Base-by-base conservation (phyloP, 495 filamentous ascomycete genomes). In the Chaetomium tenue region DNA sequence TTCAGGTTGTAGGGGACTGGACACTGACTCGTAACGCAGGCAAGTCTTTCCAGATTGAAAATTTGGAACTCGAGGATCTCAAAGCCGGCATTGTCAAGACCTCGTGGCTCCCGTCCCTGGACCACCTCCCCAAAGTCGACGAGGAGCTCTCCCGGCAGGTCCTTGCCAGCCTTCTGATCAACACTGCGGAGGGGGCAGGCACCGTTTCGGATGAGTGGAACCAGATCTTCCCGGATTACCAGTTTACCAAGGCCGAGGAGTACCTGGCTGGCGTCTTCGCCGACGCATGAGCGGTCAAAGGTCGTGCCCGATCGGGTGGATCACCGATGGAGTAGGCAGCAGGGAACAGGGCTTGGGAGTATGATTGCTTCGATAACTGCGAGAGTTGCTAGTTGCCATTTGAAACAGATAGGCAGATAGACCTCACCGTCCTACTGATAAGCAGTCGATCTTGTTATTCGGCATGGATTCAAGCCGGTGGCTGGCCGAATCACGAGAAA, bases 191-290 rank as follows among this genome's bases (percentile, higher is more conserved):
- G 0, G 77, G 78, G 12, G 76, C 71, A 0, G 81, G 70, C 65
- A 63, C 71, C 48, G 72, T 81, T 0, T 82, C 79, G 16, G 78
- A 83, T 61, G 81, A 79, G 64, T 81, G 74, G 69, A 86, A 86
- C 68, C 72, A 70, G 22, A 60, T 84, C 22, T 67, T 86, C 18
- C 81, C 83, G 0, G 78, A 82, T 25, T 84, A 81, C 60, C 59
- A 81, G 66, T 83, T 86, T 61, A 80, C 76, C n/a, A 12, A 62
- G 23, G 66, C 71, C 9, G 78, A 83, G 65, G 73, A 77, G 0
- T 84, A 86, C 53, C 66, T 86, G 18, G 63, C 66, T 18, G 52
- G 22, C 5, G 33, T 46, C 23, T 51, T 47, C 22, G 16, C 50
- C 5, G 50, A 52, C 1, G 25, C 33, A 37, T 37, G 33, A 37